Base-by-base conservation (phyloP, 495 filamentous ascomycete genomes). In the Podospora sp. region DNA sequence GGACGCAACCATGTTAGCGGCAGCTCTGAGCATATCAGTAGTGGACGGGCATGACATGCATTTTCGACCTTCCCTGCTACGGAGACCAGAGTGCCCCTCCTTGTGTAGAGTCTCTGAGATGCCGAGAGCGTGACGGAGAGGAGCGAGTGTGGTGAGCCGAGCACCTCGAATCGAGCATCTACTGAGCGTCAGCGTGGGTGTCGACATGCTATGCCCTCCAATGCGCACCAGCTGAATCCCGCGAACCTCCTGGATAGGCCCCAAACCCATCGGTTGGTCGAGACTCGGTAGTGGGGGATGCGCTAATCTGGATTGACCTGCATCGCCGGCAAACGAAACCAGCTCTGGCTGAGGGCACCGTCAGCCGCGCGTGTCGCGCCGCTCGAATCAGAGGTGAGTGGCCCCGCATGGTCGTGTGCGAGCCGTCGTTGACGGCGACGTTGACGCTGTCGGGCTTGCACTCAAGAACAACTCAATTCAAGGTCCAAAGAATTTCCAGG, bases 121-220 rank as follows among this genome's bases (percentile, higher is more conserved):
- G 95, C 91, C 51, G 95, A 96, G 40, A 99, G 85, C 8, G 90
- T 90, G 65, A 97, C 92, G 24, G 93, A 96, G 71, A 99, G 91
- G 55, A 99, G 86, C 36, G 96, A 97, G 75, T 91, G 94, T 3
- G 93, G 92, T 22, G 91, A 83, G 58, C 93, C 95, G 68, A 98
- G 79, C 33, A 97, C 92, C 74, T 97, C 92, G 75, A 99, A 99
- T 63, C 88, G 88, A 21, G 94, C 95, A 88, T 97, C 95, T 97
- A 67, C 3, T 22, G 9, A 20, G 12, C 26, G 64, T 76, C 68
- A 75, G 62, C 12, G 65, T 20, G 14, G 29, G 36, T 49, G 3
- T 16, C 65, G 25, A 46, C 58, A 59, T 11, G 56, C n/a, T 11
- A 61, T 49, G 11, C 50, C 33, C 56, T 53, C 49, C 67, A 73